phyloP scores from a whole-genome alignment of 1,284 basidiomycete genomes.

The Rhodotorula sp. region DNA sequence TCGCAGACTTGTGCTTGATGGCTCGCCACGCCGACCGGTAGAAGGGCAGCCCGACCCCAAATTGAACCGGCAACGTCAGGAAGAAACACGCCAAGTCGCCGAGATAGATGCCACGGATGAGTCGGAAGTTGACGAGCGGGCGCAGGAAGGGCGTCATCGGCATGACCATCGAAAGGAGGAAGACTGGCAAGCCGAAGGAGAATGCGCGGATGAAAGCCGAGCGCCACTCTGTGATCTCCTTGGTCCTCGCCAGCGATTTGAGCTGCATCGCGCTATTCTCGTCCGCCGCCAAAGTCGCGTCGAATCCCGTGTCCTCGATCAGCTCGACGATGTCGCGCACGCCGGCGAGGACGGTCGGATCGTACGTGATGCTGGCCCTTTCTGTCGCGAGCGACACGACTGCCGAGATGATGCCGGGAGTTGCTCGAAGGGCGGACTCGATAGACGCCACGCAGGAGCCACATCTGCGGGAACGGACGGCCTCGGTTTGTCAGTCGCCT shows the following conservation, averaged over 20 bases:
- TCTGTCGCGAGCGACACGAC: conserved; percentile 71
- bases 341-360: conserved; percentile 64
- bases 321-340: conserved; percentile 81
- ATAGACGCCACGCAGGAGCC: conserved; percentile 71
- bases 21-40: conserved; percentile 88
- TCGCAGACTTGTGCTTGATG: conserved; percentile 81
- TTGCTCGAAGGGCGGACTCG: conserved; percentile 64
- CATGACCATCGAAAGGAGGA: conserved; percentile 84
- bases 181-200: conserved; percentile 84
- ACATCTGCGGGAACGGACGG: conserved; percentile 12
- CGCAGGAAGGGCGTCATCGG: conserved; percentile 66
- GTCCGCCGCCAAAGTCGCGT: conserved; percentile 75
- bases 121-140: conserved; percentile 55
- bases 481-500: neutral
- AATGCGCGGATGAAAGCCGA: conserved; percentile 72
- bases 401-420: conserved; percentile 73
- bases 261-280: conserved; percentile 81
- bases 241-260: conserved; percentile 82
- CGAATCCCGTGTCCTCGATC: conserved; percentile 84
- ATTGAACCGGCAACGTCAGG: conserved; percentile 90
- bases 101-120: conserved; percentile 70
- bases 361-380: conserved; percentile 72
- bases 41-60: conserved; percentile 84
- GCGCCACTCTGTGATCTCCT: conserved; percentile 88
- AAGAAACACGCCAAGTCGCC: conserved; percentile 76